phyloP scores from a whole-genome alignment of 805 yeast species.

The Myxozyma lipomycoides region DNA sequence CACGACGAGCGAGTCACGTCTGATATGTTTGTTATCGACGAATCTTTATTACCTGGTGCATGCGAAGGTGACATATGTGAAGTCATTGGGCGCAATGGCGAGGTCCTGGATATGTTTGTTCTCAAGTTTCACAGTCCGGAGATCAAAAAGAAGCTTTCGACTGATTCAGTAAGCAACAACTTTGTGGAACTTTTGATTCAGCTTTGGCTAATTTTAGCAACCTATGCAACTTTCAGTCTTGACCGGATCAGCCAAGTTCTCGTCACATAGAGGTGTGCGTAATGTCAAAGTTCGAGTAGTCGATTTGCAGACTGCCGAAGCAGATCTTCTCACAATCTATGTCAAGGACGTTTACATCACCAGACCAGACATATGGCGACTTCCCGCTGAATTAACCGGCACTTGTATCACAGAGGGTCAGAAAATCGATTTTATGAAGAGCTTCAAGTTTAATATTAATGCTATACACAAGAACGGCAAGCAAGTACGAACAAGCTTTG shows the following conservation, averaged over 20 bases:
- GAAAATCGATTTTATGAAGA: slow-evolving; percentile 55
- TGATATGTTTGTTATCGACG: slow-evolving; percentile 57
- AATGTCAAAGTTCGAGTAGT: slow-evolving; percentile 16
- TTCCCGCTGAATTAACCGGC: slow-evolving; percentile 58
- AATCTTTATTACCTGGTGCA: slow-evolving; percentile 53
- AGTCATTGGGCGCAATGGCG: slow-evolving; percentile 26
- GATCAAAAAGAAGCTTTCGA: slow-evolving; percentile 13
- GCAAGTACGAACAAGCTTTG: slow-evolving; percentile 18
- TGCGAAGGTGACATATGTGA: slow-evolving; percentile 66
- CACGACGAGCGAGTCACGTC: slow-evolving; percentile 60
- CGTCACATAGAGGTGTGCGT: slow-evolving; percentile 19
- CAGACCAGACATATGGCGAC: slow-evolving; percentile 89
- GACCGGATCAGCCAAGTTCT: slow-evolving; percentile 18
- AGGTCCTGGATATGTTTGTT: slow-evolving; percentile 15
- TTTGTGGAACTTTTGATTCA: background rate
- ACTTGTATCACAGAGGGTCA: slow-evolving; percentile 67
- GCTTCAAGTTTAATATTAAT: slow-evolving; percentile 60
- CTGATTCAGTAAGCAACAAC: slow-evolving; percentile 8
- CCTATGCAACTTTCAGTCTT: slow-evolving; percentile 24
- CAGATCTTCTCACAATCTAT: slow-evolving; percentile 78
- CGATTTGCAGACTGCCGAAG: slow-evolving; percentile 32
- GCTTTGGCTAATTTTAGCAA: background rate
- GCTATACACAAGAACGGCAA: slow-evolving; percentile 43
- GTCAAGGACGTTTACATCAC: slow-evolving; percentile 76
- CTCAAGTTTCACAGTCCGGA: slow-evolving; percentile 15